phyloP scores from a whole-genome alignment of 2,329 filamentous ascomycete genomes.

The Atkinsonella hypoxylon region DNA sequence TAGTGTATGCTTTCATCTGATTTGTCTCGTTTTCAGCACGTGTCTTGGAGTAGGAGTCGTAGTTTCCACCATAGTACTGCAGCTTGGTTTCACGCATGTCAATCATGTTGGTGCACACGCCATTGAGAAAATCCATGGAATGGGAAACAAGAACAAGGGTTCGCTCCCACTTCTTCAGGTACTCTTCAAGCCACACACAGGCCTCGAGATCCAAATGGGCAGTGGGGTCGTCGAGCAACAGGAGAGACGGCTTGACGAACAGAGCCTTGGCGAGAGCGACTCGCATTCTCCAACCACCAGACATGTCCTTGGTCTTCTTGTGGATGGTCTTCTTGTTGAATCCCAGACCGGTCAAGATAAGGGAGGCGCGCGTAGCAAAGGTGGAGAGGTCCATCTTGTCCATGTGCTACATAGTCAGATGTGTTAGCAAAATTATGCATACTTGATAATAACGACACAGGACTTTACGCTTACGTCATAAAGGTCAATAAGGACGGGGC shows the following conservation, averaged over 20 bases:
- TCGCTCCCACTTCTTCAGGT: constrained; percentile 98
- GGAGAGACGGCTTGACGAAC: constrained; percentile 92
- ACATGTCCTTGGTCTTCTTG: constrained; percentile 99
- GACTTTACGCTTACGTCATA: constrained; percentile 61
- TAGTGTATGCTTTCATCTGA: constrained; percentile 97
- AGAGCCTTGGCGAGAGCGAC: constrained; percentile 94
- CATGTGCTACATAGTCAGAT: constrained; percentile 58
- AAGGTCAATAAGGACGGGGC: constrained; percentile 78
- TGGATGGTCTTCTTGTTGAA: constrained; percentile 98
- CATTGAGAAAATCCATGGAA: constrained; percentile 98
- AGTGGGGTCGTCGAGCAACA: constrained; percentile 95
- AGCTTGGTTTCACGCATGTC: constrained; percentile 89
- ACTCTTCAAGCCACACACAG: constrained; percentile 99
- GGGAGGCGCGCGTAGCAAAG: constrained; percentile 86
- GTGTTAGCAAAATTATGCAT: constrained; percentile 8
- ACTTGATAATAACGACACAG: neutral
- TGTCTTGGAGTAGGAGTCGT: constrained; percentile 96
- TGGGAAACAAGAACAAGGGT: constrained; percentile 95
- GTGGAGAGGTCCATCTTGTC: constrained; percentile 98
- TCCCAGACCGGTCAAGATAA: constrained; percentile 95
- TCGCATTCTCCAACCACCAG: constrained; percentile 99
- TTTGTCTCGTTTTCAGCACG: constrained; percentile 89
- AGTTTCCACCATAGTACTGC: constrained; percentile 98
- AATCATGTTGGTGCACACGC: constrained; percentile 96
- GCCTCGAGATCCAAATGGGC: constrained; percentile 98